Conservation (phyloP, 257 asterid genomes). For the Nicotiana tabacum region DNA sequence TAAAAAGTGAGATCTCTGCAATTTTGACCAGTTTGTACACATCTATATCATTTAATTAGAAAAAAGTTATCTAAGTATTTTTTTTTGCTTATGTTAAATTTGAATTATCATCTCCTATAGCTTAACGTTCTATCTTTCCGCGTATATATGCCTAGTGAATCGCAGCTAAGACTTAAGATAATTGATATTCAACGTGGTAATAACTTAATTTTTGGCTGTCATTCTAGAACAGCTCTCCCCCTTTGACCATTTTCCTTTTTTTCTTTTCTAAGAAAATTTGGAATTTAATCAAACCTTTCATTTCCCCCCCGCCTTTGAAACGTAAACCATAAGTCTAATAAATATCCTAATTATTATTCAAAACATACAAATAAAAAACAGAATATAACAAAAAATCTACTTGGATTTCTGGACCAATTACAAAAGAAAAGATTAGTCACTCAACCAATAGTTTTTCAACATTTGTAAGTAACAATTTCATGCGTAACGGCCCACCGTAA, state of each 20-base stretch:
- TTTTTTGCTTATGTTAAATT: too few relatives aligned
- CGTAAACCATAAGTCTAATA: slow-evolving; percentile 20
- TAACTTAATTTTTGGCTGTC: slow-evolving; percentile 12
- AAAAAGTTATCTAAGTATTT: too few relatives aligned
- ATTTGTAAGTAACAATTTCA: slow-evolving; percentile 23
- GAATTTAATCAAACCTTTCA: slow-evolving; percentile 8
- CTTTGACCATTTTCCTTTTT: background rate
- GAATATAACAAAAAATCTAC: background rate
- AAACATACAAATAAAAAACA: background rate
- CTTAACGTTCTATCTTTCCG: background rate
- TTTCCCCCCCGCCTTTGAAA: slow-evolving; percentile 11
- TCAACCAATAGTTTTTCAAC: background rate
- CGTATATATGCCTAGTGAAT: background rate
- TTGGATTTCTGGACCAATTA: slow-evolving; percentile 15
- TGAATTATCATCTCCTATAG: background rate
- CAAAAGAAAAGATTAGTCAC: slow-evolving; percentile 4
- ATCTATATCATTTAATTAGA: too few relatives aligned
- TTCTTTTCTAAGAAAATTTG: background rate
- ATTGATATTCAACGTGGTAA: slow-evolving; percentile 4
- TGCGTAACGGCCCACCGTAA: slow-evolving; percentile 56
- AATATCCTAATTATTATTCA: background rate
- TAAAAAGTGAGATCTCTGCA: too few relatives aligned
- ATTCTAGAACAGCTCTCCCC: slow-evolving; percentile 11
- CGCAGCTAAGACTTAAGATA: background rate
- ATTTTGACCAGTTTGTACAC: too few relatives aligned